phyloP scores from a whole-genome alignment of 2,329 filamentous ascomycete genomes.

The Colletotrichum paranaense region DNA sequence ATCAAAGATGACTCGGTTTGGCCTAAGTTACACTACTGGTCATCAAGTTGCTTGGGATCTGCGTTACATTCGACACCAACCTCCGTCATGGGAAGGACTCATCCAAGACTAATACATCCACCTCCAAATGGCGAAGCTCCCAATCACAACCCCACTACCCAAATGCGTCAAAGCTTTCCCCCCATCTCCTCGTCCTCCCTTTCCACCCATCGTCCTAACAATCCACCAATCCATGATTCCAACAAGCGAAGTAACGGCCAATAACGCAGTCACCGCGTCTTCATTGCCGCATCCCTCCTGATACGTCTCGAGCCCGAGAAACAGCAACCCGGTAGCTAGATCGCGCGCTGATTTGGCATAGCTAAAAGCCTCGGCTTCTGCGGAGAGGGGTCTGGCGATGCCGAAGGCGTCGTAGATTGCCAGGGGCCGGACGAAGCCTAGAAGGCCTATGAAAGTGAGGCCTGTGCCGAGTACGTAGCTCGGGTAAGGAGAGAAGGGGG shows the following conservation, averaged over 20 bases:
- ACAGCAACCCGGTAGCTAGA: constrained; percentile 9
- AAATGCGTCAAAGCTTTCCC: constrained; percentile 3
- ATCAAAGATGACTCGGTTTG: no score
- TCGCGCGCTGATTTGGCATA: constrained; percentile 26
- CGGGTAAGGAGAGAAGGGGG: constrained; percentile 26
- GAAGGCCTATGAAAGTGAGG: constrained; percentile 37
- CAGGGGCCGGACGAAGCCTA: constrained; percentile 32
- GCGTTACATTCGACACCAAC: no score
- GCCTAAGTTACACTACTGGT: no score
- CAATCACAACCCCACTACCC: not conserved
- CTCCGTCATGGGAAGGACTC: no score
- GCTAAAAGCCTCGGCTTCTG: constrained; percentile 5
- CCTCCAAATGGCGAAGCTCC: constrained; percentile 15
- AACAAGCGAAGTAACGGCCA: constrained; percentile 12
- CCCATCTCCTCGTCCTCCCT: not conserved
- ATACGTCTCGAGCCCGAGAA: constrained; percentile 32
- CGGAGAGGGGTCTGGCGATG: constrained; percentile 9
- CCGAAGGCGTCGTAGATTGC: constrained; percentile 28
- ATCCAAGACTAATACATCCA: constrained; percentile 2
- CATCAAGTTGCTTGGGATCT: no score
- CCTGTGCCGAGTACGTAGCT: constrained; percentile 41
- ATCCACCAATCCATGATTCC: constrained; percentile 26
- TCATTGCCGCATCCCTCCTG: constrained; percentile 35
- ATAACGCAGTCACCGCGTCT: constrained; percentile 27
- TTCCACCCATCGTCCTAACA: not conserved